A percentile compares a stretch with the other conserved stretches of the same genome.
Conservation (phyloP, 768 basidiomycete genomes). For the Cubamyces sp. region DNA sequence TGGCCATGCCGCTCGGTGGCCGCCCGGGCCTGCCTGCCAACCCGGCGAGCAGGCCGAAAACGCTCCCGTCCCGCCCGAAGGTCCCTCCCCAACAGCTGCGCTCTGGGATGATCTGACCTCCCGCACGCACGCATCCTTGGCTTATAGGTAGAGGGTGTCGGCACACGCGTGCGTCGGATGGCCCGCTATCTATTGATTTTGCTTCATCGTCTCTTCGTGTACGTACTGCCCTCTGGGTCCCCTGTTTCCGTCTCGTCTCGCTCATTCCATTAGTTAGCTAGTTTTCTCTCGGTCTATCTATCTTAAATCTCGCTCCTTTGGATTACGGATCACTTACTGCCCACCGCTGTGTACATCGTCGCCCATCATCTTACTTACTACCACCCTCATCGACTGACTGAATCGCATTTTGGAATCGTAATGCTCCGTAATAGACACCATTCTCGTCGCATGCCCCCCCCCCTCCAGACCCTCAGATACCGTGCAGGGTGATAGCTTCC, state of each 20-base stretch:
- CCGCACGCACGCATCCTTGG: background rate
- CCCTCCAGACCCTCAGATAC: background rate
- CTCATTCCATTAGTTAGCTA: conserved; percentile 8
- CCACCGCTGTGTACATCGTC: conserved; percentile 15
- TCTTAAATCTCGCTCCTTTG: conserved; percentile 22
- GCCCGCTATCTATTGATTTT: conserved; percentile 13
- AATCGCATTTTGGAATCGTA: conserved; percentile 5
- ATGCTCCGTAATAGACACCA: conserved; percentile 17
- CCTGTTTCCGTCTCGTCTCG: background rate
- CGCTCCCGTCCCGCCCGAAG: conserved; percentile 20
- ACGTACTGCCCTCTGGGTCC: background rate
- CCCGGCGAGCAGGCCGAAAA: conserved; percentile 15
- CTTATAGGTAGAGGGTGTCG: background rate
- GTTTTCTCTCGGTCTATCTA: conserved; percentile 12
- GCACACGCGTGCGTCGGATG: background rate
- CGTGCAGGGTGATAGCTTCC: too few species aligned
- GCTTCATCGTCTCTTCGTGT: background rate
- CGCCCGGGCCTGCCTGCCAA: conserved; percentile 18
- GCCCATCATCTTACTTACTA: conserved; percentile 3
- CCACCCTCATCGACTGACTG: background rate
- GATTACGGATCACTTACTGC: conserved; percentile 8
- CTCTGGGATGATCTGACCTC: conserved; percentile 22
- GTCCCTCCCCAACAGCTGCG: conserved; percentile 24
- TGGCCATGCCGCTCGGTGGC: background rate
- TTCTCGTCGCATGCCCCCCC: conserved; percentile 1